Percentiles rank a stretch among this genome's conserved stretches.
Evolutionary conservation across 179 eudicot genomes (phyloP).

Genomic region (Silene vulgaris): DNA sequence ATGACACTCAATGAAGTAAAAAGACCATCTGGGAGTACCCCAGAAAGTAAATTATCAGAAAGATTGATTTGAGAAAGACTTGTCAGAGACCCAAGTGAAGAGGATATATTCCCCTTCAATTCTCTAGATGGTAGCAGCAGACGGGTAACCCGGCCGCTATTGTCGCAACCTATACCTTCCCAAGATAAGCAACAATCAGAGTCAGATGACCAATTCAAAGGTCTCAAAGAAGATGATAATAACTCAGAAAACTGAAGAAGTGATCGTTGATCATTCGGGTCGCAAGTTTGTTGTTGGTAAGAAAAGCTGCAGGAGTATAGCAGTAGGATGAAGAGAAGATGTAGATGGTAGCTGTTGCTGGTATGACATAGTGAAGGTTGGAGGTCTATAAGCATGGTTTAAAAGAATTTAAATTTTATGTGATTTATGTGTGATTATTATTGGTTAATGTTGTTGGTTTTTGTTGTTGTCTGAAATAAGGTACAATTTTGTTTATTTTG

Average conservation of each 20-base stretch:
- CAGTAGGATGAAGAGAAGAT: slow-evolving; percentile 35
- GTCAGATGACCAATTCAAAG: slow-evolving; percentile 48
- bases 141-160: slow-evolving; percentile 36
- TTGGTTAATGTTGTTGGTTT: slow-evolving; percentile 12
- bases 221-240: slow-evolving; percentile 29
- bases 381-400: slow-evolving; percentile 36
- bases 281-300: slow-evolving; percentile 40
- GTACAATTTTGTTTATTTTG: slow-evolving; percentile 19
- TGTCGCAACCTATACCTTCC: slow-evolving; percentile 69
- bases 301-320: slow-evolving; percentile 27
- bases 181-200: slow-evolving; percentile 61
- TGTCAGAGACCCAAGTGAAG: slow-evolving; percentile 44
- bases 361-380: slow-evolving; percentile 26
- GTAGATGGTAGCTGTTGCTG: slow-evolving; percentile 25
- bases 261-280: slow-evolving; percentile 41
- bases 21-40: slow-evolving; percentile 53
- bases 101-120: slow-evolving; percentile 47
- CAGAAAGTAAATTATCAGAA: slow-evolving; percentile 56
- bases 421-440: slow-evolving; percentile 20
- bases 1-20: slow-evolving; percentile 45
- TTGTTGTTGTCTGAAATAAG: slow-evolving; percentile 21
- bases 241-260: slow-evolving; percentile 37
- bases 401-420: not conserved
- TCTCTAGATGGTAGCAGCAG: slow-evolving; percentile 47
- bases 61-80: slow-evolving; percentile 54